Conservation (phyloP, 2,329 filamentous ascomycete genomes). For the Penicillium sp. region DNA sequence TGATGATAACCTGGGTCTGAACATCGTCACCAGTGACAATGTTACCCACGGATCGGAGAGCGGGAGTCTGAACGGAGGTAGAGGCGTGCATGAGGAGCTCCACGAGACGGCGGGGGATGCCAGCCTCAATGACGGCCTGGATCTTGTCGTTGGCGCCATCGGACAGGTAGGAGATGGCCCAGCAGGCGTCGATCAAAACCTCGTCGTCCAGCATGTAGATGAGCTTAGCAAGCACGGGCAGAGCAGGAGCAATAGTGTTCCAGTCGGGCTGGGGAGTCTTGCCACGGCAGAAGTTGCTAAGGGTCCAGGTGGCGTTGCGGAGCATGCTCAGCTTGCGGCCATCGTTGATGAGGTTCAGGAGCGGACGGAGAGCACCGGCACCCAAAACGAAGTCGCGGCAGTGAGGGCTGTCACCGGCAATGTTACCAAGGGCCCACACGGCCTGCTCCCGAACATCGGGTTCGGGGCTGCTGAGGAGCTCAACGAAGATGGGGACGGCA, state of each 20-base stretch:
- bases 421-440: constrained; percentile 97
- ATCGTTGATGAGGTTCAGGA: constrained; percentile 86
- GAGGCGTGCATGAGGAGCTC: constrained; percentile 98
- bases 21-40: constrained; percentile 98
- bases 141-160: constrained; percentile 99
- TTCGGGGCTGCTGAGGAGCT: constrained; percentile 91
- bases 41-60: constrained; percentile 94
- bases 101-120: constrained; percentile 91
- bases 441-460: constrained; percentile 97
- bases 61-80: constrained; percentile 96
- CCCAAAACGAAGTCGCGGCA: constrained; percentile 96
- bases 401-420: constrained; percentile 94
- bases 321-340: constrained; percentile 99
- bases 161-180: constrained; percentile 98
- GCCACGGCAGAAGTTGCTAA: constrained; percentile 99
- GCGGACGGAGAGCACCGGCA: constrained; percentile 84
- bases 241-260: constrained; percentile 89
- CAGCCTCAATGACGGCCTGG: constrained; percentile 96
- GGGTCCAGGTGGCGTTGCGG: constrained; percentile 95
- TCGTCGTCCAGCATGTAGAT: constrained; percentile 98
- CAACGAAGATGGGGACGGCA: constrained; percentile 96
- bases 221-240: constrained; percentile 92
- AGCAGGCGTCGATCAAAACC: constrained; percentile 97
- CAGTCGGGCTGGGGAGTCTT: constrained; percentile 99
- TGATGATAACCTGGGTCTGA: constrained; percentile 99